These are phyloP conservation scores for Huntiella decipiens DNA, from an alignment of 2,329 filamentous ascomycete species.

Conservation along the genomic window DNA sequence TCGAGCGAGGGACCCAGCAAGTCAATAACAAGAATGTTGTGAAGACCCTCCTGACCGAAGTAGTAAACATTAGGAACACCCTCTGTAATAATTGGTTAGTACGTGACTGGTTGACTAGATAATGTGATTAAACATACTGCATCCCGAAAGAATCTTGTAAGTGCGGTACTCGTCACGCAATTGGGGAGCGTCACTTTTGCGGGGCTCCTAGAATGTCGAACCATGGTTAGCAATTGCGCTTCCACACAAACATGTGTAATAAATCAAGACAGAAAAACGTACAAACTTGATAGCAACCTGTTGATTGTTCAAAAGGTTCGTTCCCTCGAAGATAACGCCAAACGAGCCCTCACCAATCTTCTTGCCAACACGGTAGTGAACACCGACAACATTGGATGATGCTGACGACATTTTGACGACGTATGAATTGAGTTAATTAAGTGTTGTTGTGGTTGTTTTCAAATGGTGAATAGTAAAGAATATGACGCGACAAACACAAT, in stretches of 20 bases:
- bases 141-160: slow-evolving; percentile 98
- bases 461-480: not conserved
- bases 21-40: slow-evolving; percentile 98
- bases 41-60: slow-evolving; percentile 92
- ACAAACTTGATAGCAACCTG: slow-evolving; percentile 99
- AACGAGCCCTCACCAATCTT: slow-evolving; percentile 99
- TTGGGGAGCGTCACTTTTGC: slow-evolving; percentile 96
- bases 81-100: slow-evolving; percentile 31
- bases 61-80: slow-evolving; percentile 99
- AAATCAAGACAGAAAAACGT: slow-evolving; percentile 19
- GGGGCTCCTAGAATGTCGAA: slow-evolving; percentile 52
- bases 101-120: not conserved
- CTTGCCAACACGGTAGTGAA: slow-evolving; percentile 97
- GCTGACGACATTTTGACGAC: slow-evolving; percentile 54
- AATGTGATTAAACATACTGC: slow-evolving; percentile 50
- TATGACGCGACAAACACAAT: not conserved
- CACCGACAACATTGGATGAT: slow-evolving; percentile 92
- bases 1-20: slow-evolving; percentile 86
- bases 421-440: not conserved
- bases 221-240: not conserved
- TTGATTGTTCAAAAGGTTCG: slow-evolving; percentile 95
- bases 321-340: slow-evolving; percentile 96
- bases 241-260: not conserved
- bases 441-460: not conserved
- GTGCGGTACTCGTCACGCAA: slow-evolving; percentile 96